phyloP scores from a whole-genome alignment of 208 protist species.

The Herpetomonas samuelpessoai region DNA sequence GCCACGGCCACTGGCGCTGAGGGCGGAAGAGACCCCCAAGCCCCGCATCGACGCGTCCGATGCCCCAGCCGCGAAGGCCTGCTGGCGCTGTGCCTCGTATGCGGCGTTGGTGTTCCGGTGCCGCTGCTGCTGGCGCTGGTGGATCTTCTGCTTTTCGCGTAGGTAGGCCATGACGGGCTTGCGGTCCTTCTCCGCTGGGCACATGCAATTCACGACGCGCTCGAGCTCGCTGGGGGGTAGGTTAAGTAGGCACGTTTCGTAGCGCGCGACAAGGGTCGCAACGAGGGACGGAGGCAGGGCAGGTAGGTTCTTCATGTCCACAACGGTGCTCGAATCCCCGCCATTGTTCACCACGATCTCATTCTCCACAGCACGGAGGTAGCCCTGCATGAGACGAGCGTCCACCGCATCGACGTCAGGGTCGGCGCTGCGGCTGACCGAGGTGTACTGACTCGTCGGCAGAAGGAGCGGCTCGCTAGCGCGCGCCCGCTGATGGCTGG shows the following conservation, averaged over 20 bases:
- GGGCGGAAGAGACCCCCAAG: background rate
- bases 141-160: slow-evolving; percentile 16
- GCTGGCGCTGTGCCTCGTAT: background rate
- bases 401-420: background rate
- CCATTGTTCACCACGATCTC: background rate
- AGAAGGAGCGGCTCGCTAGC: no score
- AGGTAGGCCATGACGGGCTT: slow-evolving; percentile 44
- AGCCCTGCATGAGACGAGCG: background rate
- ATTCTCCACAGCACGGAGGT: background rate
- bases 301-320: slow-evolving; percentile 22
- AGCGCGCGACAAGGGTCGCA: slow-evolving; percentile 30
- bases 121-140: background rate
- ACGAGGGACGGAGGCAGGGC: slow-evolving; percentile 39
- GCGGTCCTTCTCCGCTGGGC: slow-evolving; percentile 13
- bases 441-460: background rate
- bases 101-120: slow-evolving; percentile 2
- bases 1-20: background rate
- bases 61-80: background rate
- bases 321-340: slow-evolving; percentile 22
- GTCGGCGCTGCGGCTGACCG: slow-evolving; percentile 9
- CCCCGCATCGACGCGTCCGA: background rate
- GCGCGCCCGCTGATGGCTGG: no score
- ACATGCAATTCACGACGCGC: slow-evolving; percentile 34
- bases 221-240: slow-evolving; percentile 38
- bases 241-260: slow-evolving; percentile 32